Conservation (phyloP, 225 moss, liverwort and hornwort genomes). For the Straminergon stramineum region DNA sequence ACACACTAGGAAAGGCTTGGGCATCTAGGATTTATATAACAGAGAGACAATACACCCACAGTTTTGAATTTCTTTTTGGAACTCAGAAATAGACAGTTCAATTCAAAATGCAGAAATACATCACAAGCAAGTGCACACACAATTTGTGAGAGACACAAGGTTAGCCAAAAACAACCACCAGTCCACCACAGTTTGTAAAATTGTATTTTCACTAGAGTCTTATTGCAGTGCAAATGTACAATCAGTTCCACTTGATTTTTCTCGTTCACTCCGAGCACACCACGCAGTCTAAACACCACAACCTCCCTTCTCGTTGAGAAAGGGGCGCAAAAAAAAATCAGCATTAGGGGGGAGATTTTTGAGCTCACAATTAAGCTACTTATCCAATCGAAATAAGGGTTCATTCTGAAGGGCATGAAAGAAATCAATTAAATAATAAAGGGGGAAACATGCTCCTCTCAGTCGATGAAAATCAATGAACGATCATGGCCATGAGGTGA, state of each 20-base stretch:
- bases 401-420: slow-evolving; percentile 6
- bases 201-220: not conserved
- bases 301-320: slow-evolving; percentile 5
- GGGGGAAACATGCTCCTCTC: slow-evolving; percentile 17
- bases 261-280: slow-evolving; percentile 5
- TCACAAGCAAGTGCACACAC: not conserved
- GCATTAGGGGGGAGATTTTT: not conserved
- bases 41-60: too few relatives aligned
- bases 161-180: not conserved
- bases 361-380: not conserved
- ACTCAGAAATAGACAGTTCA: not conserved
- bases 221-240: slow-evolving; percentile 16
- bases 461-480: not conserved
- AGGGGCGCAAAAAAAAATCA: not conserved
- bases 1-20: too few relatives aligned
- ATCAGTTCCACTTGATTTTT: not conserved
- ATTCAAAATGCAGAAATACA: not conserved
- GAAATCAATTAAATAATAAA: not conserved
- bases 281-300: not conserved
- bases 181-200: not conserved
- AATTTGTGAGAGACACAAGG: not conserved
- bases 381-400: not conserved
- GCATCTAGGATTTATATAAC: too few relatives aligned
- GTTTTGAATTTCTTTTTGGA: not conserved
- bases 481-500: slow-evolving; percentile 15